phyloP scores from a whole-genome alignment of 495 filamentous ascomycete species.

The Aspergillus cavernicola region DNA sequence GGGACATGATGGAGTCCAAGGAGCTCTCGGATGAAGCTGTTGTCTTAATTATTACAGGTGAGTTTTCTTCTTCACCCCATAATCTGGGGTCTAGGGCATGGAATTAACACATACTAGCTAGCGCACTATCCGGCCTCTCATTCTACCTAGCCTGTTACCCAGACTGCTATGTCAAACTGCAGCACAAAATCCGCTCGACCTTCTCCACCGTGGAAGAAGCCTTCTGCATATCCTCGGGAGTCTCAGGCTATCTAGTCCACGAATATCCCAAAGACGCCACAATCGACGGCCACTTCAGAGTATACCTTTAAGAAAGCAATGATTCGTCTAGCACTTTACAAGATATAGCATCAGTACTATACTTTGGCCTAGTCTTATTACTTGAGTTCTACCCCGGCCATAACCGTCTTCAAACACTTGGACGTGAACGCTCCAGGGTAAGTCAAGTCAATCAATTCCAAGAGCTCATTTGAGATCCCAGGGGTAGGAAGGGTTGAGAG shows the following conservation, averaged over 20 bases:
- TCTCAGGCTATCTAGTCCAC: conserved; percentile 39
- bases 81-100: neutral
- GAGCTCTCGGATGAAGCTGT: neutral
- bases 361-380: too few relatives aligned
- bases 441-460: too few relatives aligned
- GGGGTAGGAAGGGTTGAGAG: too few relatives aligned
- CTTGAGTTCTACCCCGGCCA: too few relatives aligned
- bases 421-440: too few relatives aligned
- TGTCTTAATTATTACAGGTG: neutral
- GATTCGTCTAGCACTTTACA: too few relatives aligned
- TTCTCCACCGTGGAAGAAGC: conserved; percentile 47
- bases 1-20: neutral
- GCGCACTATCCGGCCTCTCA: conserved; percentile 33
- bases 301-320: too few relatives aligned
- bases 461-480: too few relatives aligned
- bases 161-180: conserved; percentile 24
- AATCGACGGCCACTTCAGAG: conserved; percentile 35
- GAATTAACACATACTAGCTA: neutral
- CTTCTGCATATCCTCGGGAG: conserved; percentile 52
- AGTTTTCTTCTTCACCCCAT: neutral
- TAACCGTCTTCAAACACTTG: too few relatives aligned
- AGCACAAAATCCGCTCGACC: conserved; percentile 35
- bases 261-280: conserved; percentile 43
- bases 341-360: too few relatives aligned
- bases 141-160: conserved; percentile 50